Conservation (phyloP, 2,329 filamentous ascomycete genomes). For the Verticillium zaregamsianum region DNA sequence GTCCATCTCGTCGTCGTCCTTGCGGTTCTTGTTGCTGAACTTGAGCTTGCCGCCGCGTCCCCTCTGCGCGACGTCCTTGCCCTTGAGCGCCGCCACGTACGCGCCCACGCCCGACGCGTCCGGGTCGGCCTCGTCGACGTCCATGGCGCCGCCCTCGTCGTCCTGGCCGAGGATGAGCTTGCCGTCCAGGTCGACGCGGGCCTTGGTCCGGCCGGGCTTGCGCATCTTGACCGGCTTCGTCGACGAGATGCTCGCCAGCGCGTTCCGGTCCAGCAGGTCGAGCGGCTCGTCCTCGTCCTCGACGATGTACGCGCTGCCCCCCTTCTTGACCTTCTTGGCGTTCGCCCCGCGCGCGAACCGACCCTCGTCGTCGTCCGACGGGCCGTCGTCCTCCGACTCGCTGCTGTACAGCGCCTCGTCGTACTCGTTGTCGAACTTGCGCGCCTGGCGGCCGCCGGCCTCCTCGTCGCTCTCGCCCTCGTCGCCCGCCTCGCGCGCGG, state of each 20-base stretch:
- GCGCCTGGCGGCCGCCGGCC: slow-evolving; percentile 39
- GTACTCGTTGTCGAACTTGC: slow-evolving; percentile 85
- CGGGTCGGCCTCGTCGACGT: slow-evolving; percentile 53
- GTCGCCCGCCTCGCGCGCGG: slow-evolving; percentile 51
- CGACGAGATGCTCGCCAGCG: slow-evolving; percentile 87
- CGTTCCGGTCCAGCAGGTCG: slow-evolving; percentile 84
- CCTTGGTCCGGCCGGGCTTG: slow-evolving; percentile 57
- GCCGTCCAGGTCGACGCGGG: slow-evolving; percentile 70
- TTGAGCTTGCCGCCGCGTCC: slow-evolving; percentile 66
- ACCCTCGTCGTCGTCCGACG: slow-evolving; percentile 54
- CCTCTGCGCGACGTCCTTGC: slow-evolving; percentile 60
- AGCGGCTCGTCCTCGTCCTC: slow-evolving; percentile 94
- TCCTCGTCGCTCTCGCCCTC: slow-evolving; percentile 54
- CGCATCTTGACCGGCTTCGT: slow-evolving; percentile 72
- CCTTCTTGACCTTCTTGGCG: slow-evolving; percentile 47
- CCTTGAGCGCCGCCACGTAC: slow-evolving; percentile 66
- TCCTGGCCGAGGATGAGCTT: slow-evolving; percentile 71
- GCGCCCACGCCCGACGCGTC: slow-evolving; percentile 58
- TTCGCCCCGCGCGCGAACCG: slow-evolving; percentile 25
- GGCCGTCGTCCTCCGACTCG: slow-evolving; percentile 51
- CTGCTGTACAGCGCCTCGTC: slow-evolving; percentile 94
- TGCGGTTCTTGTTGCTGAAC: slow-evolving; percentile 57
- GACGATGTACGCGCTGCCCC: slow-evolving; percentile 77
- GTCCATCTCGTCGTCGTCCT: slow-evolving; percentile 42
- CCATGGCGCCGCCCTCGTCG: slow-evolving; percentile 54